Evolutionary conservation across 148 eudicot genomes (phyloP).

Genomic region (Rhododendron kiyosumense): DNA sequence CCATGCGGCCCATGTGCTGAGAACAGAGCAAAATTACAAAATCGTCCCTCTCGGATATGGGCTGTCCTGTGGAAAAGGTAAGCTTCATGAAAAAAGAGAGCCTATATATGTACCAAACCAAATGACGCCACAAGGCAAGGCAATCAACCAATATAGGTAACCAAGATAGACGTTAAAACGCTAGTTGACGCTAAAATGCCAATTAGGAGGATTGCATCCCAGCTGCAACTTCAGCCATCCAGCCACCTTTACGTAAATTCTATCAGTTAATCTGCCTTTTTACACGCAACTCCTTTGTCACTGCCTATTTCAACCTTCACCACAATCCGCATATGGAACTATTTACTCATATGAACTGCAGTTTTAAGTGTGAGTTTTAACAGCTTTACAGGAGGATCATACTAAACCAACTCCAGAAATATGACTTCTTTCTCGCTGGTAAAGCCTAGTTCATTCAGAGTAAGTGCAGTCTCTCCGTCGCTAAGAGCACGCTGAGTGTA

Average conservation of each 20-base stretch:
- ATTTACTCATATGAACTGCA: neutral
- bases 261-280: neutral
- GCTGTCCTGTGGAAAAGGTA: no score
- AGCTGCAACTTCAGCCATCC: neutral
- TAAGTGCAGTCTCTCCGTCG: slow-evolving; percentile 50
- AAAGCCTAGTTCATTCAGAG: slow-evolving; percentile 70
- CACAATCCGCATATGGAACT: neutral
- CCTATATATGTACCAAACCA: no score
- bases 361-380: neutral
- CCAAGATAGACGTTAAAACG: no score
- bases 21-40: no score
- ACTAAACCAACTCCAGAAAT: slow-evolving; percentile 68
- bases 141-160: no score
- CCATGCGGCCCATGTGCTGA: no score
- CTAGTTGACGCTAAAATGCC: neutral
- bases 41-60: no score
- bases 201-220: neutral
- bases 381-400: neutral
- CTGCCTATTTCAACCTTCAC: neutral
- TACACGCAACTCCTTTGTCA: neutral
- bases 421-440: slow-evolving; percentile 92
- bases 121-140: no score
- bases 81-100: no score
- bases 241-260: neutral
- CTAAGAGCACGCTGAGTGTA: slow-evolving; percentile 81